These are phyloP conservation scores for Beauveria sp. DNA, from an alignment of 2,329 filamentous ascomycete genomes.

Conservation along the genomic window DNA sequence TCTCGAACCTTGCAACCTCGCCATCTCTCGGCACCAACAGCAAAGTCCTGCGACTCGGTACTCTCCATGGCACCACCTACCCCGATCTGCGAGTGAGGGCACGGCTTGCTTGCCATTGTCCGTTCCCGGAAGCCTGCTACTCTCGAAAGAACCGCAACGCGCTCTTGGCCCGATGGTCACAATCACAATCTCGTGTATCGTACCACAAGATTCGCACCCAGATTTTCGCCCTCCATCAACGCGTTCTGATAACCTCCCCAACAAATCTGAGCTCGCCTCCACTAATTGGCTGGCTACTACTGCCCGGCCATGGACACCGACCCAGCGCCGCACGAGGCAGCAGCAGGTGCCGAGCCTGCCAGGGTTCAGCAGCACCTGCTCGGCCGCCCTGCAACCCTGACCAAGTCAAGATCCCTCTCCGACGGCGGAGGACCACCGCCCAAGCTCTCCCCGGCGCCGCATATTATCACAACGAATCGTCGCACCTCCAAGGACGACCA, in stretches of 20 bases:
- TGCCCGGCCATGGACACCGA: constrained; percentile 8
- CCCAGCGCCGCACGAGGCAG: constrained; percentile 4
- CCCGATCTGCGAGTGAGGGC: not conserved
- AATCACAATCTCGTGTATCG: not conserved
- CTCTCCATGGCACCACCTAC: not conserved
- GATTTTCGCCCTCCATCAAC: not conserved
- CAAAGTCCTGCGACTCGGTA: not conserved
- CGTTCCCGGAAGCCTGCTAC: not conserved
- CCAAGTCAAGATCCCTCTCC: constrained; percentile 56
- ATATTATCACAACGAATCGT: constrained; percentile 45
- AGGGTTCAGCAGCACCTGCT: constrained; percentile 12
- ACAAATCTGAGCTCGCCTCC: not conserved
- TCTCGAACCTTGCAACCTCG: not conserved
- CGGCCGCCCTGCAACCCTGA: constrained; percentile 31
- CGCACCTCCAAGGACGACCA: constrained; percentile 61
- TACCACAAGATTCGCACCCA: not conserved
- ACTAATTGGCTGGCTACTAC: not conserved
- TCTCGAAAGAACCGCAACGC: not conserved
- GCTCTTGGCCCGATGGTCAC: not conserved
- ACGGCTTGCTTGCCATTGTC: not conserved
- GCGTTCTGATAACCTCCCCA: not conserved
- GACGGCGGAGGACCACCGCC: constrained; percentile 52
- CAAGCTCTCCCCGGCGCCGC: constrained; percentile 51
- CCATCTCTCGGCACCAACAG: not conserved
- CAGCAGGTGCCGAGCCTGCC: constrained; percentile 4